phyloP scores from a whole-genome alignment of 2,329 filamentous ascomycete species.

The Cucurbitaria berberidis region DNA sequence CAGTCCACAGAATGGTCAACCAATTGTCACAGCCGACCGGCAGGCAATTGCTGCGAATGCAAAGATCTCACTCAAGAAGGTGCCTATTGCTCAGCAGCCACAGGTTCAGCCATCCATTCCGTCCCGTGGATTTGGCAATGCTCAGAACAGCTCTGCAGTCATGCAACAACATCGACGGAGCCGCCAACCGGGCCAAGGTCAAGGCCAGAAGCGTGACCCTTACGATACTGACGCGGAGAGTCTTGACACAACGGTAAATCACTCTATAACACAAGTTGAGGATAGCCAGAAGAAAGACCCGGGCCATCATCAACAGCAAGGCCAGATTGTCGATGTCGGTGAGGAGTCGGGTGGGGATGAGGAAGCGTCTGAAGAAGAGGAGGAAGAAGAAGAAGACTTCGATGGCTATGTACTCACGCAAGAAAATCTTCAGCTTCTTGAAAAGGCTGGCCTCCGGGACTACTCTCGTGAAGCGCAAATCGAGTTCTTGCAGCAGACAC shows the following conservation, averaged over 20 bases:
- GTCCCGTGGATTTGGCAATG: conserved; percentile 12
- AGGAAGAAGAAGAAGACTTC: conserved; percentile 6
- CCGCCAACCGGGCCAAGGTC: conserved; percentile 19
- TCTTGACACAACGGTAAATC: conserved; percentile 43
- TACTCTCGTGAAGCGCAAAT: conserved; percentile 3
- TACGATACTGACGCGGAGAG: conserved; percentile 50
- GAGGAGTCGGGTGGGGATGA: conserved; percentile 17
- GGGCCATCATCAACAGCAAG: conserved; percentile 11
- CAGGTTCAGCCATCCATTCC: conserved; percentile 6
- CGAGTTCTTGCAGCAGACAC: conserved; percentile 3
- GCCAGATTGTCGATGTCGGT: conserved; percentile 10
- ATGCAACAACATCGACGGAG: conserved; percentile 21
- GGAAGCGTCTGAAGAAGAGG: conserved; percentile 11
- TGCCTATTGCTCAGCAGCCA: conserved; percentile 16
- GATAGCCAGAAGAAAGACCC: conserved; percentile 18
- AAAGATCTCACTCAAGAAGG: conserved; percentile 22
- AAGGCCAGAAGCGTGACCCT: conserved; percentile 21
- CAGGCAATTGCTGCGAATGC: conserved; percentile 28
- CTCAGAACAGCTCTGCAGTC: conserved; percentile 17
- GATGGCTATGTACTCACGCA: conserved; percentile 2
- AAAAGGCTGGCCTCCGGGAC: background rate
- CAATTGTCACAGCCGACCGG: conserved; percentile 18
- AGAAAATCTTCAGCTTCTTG: conserved; percentile 5
- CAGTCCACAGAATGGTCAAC: conserved; percentile 23
- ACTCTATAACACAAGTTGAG: conserved; percentile 26